These are phyloP conservation scores for Colletotrichum sp. DNA, from an alignment of 2,329 filamentous ascomycete genomes.

Conservation along the genomic window DNA sequence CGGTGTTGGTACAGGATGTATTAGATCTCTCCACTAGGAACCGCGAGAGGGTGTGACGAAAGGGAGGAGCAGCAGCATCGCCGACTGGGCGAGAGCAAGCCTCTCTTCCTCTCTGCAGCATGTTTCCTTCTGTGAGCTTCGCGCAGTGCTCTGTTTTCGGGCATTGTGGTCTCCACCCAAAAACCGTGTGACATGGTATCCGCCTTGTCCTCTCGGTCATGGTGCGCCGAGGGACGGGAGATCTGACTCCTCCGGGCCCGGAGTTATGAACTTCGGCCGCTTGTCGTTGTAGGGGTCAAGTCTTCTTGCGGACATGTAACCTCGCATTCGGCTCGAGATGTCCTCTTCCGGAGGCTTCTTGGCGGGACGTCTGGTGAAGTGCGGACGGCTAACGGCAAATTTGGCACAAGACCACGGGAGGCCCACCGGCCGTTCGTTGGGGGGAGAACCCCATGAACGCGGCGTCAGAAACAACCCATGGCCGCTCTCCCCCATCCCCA, in stretches of 20 bases:
- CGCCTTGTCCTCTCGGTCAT: not conserved
- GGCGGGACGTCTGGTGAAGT: not conserved
- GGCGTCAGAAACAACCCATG: not conserved
- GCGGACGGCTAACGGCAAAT: not conserved
- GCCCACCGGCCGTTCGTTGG: not conserved
- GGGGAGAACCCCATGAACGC: not conserved
- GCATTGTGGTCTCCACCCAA: not conserved
- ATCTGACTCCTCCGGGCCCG: not conserved
- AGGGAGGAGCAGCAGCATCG: slow-evolving; percentile 3
- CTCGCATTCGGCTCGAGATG: not conserved
- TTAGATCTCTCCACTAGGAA: slow-evolving; percentile 14
- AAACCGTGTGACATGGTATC: slow-evolving; percentile 3
- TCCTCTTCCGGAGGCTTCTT: not conserved
- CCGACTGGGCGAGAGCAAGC: not conserved
- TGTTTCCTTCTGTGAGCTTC: not conserved
- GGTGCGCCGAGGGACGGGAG: not conserved
- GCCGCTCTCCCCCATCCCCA: not conserved
- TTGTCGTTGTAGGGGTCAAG: not conserved
- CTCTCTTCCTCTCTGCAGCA: slow-evolving; percentile 1
- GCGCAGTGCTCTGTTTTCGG: not conserved
- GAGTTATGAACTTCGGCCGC: not conserved
- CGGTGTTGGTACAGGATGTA: not conserved
- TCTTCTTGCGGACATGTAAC: not conserved
- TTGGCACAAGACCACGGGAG: not conserved
- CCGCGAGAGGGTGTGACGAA: slow-evolving; percentile 8